These are phyloP conservation scores for Cyathus pygmaeus DNA, from an alignment of 1,284 basidiomycete species.

Conservation along the genomic window DNA sequence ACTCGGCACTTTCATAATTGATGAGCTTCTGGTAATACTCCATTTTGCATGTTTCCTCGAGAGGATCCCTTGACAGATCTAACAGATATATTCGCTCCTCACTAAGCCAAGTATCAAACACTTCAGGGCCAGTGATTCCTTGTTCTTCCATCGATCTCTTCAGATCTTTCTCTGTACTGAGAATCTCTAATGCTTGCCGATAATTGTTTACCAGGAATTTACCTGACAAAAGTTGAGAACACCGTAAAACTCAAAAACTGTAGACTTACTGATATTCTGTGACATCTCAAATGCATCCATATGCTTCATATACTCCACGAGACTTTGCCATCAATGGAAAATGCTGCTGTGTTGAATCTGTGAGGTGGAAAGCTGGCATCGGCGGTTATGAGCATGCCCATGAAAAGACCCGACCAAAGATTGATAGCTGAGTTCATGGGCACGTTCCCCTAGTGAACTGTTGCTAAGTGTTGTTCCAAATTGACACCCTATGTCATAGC, in stretches of 20 bases:
- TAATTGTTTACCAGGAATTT: constrained; percentile 28
- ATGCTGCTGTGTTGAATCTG: constrained; percentile 27
- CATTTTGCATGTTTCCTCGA: constrained; percentile 35
- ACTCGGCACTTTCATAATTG: constrained; percentile 9
- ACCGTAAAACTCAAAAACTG: not conserved
- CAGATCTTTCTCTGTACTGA: constrained; percentile 14
- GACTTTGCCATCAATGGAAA: constrained; percentile 31
- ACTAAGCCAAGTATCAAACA: constrained; percentile 25
- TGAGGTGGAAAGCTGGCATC: constrained; percentile 34
- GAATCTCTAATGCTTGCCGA: constrained; percentile 27
- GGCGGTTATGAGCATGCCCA: constrained; percentile 39
- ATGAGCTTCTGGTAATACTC: constrained; percentile 33
- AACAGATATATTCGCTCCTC: constrained; percentile 31
- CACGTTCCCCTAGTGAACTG: constrained; percentile 14
- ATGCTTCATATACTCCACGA: constrained; percentile 27
- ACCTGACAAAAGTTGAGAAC: not conserved
- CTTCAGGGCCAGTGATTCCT: constrained; percentile 6
- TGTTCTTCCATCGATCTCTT: constrained; percentile 21
- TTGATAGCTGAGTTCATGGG: constrained; percentile 1
- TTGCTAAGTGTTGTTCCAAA: constrained; percentile 21
- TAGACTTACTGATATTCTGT: constrained; percentile 23
- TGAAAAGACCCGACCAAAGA: constrained; percentile 42
- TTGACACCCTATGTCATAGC: constrained; percentile 37
- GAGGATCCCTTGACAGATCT: constrained; percentile 22
- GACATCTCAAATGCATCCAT: constrained; percentile 24